Conservation (phyloP, 768 basidiomycete genomes). For the Leccinum imitatum region DNA sequence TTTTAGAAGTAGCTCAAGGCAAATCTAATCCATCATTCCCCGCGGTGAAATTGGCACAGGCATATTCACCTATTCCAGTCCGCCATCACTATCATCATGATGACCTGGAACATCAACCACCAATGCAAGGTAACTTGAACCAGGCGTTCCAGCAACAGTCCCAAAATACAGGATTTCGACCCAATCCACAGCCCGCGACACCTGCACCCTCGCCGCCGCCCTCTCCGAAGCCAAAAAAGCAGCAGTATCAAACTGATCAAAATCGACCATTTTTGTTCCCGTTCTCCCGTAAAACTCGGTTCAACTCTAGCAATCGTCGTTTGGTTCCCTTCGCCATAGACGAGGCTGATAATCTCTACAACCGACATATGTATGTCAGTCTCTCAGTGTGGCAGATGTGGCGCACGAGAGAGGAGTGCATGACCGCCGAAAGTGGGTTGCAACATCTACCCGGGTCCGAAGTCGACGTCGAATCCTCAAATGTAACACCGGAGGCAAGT, state of each 20-base stretch:
- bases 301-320: constrained; percentile 51
- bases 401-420: constrained; percentile 93
- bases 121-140: constrained; percentile 36
- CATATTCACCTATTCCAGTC: constrained; percentile 89
- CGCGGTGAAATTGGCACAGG: constrained; percentile 76
- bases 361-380: constrained; percentile 87
- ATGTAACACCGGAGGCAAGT: constrained; percentile 43
- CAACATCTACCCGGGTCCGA: constrained; percentile 74
- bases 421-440: constrained; percentile 89
- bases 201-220: constrained; percentile 88
- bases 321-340: constrained; percentile 95
- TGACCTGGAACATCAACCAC: constrained; percentile 54
- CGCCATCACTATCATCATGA: constrained; percentile 94
- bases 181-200: constrained; percentile 72
- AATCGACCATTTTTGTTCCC: constrained; percentile 92
- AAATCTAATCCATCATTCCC: constrained; percentile 38
- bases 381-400: constrained; percentile 91
- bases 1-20: constrained; percentile 22
- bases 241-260: constrained; percentile 98
- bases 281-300: constrained; percentile 66
- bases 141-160: constrained; percentile 38
- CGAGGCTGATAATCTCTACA: constrained; percentile 90
- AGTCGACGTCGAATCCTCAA: constrained; percentile 52
- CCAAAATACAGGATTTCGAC: constrained; percentile 29
- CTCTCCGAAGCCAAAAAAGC: constrained; percentile 92